phyloP scores from a whole-genome alignment of 768 basidiomycete species.

The Sarcodon sp. region DNA sequence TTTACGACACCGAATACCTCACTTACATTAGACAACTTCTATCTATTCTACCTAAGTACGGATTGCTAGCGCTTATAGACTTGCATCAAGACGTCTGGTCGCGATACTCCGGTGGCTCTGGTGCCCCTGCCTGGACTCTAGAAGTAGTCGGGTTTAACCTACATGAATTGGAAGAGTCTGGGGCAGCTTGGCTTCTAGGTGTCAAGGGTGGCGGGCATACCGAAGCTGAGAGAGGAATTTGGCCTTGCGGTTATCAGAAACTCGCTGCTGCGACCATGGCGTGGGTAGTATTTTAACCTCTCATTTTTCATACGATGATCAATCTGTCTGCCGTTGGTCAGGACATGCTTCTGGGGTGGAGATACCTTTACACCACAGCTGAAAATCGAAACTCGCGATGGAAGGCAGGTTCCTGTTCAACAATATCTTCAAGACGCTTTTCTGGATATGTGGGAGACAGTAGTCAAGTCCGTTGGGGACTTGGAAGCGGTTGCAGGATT shows the following conservation, averaged over 20 bases:
- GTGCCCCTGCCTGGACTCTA: conserved; percentile 94
- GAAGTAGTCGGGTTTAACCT: conserved; percentile 80
- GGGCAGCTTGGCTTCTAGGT: conserved; percentile 80
- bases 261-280: conserved; percentile 89
- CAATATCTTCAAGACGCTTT: conserved; percentile 74
- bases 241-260: conserved; percentile 94
- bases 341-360: conserved; percentile 91
- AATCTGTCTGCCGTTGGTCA: conserved; percentile 14
- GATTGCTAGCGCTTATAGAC: conserved; percentile 61
- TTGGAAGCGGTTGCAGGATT: conserved; percentile 80
- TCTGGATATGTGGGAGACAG: conserved; percentile 58
- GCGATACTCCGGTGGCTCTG: conserved; percentile 87
- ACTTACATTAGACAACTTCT: conserved; percentile 62
- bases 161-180: conserved; percentile 62
- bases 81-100: conserved; percentile 97
- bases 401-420: conserved; percentile 54
- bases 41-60: conserved; percentile 57
- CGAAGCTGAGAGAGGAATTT: conserved; percentile 71
- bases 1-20: conserved; percentile 79
- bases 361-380: conserved; percentile 76
- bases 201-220: conserved; percentile 64
- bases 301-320: not conserved
- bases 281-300: conserved; percentile 27
- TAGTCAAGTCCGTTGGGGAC: conserved; percentile 58
- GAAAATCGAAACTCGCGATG: conserved; percentile 30